phyloP scores from a whole-genome alignment of 768 basidiomycete species.

The Tephrocybe sp. region DNA sequence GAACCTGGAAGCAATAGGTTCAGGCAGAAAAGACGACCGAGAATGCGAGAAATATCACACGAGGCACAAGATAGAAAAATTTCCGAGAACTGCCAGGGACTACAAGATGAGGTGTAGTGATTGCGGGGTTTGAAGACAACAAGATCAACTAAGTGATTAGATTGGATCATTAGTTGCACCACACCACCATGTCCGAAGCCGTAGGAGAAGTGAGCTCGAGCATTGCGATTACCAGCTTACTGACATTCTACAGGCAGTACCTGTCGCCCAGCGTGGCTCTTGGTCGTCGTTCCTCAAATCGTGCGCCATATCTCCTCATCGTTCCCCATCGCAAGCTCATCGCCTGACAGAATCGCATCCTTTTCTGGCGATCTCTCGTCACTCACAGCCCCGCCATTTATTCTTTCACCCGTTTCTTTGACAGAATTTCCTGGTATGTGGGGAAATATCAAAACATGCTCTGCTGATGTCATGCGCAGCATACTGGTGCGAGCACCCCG shows the following conservation, averaged over 20 bases:
- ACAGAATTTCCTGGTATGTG: constrained; percentile 86
- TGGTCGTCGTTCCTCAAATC: constrained; percentile 93
- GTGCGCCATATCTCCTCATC: constrained; percentile 41
- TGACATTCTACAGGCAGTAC: constrained; percentile 57
- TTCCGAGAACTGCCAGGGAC: too few relatives aligned
- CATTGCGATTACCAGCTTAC: not conserved
- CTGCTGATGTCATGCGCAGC: constrained; percentile 40
- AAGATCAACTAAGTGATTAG: not conserved
- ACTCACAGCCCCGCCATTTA: constrained; percentile 87
- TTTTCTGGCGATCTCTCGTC: constrained; percentile 88
- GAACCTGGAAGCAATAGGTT: too few relatives aligned
- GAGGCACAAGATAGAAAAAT: too few relatives aligned
- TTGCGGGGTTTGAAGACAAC: constrained; percentile 9
- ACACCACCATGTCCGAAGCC: constrained; percentile 20
- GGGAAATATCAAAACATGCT: not conserved
- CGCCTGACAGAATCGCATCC: constrained; percentile 63
- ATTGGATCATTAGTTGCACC: not conserved
- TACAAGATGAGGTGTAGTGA: too few relatives aligned
- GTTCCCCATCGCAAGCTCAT: constrained; percentile 10
- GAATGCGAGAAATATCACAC: too few relatives aligned
- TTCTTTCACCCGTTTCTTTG: constrained; percentile 86
- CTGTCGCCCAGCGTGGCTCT: constrained; percentile 78
- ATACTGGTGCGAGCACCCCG: constrained; percentile 96
- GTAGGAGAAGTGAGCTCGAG: constrained; percentile 26
- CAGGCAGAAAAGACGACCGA: too few relatives aligned